Evolutionary conservation across 129 eudicot species (phyloP).

Genomic region (Glebionis coronaria): DNA sequence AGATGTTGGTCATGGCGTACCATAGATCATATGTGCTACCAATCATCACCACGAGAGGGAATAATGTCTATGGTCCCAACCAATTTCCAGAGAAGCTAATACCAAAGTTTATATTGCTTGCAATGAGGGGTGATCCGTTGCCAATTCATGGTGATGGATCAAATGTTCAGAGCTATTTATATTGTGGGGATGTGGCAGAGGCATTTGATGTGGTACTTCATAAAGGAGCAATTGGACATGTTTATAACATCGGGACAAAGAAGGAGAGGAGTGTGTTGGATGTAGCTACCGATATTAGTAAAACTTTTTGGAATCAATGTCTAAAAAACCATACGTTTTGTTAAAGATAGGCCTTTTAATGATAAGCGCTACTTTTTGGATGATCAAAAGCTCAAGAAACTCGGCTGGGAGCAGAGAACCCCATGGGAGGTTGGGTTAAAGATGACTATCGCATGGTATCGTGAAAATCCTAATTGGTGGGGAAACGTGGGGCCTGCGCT

Average conservation of each 20-base stretch:
- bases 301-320: constrained; percentile 40
- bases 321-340: constrained; percentile 24
- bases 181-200: constrained; percentile 55
- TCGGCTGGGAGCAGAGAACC: constrained; percentile 49
- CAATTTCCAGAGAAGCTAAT: constrained; percentile 54
- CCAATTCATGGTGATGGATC: constrained; percentile 54
- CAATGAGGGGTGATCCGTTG: constrained; percentile 42
- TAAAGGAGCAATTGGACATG: constrained; percentile 49
- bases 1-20: constrained; percentile 58
- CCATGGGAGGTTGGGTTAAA: constrained; percentile 45
- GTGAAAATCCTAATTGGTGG: constrained; percentile 52
- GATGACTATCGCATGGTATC: constrained; percentile 47
- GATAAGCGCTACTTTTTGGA: constrained; percentile 51
- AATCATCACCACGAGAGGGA: constrained; percentile 46
- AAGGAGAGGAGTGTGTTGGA: constrained; percentile 47
- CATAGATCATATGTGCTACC: constrained; percentile 49
- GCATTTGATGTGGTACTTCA: constrained; percentile 51
- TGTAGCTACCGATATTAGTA: constrained; percentile 43
- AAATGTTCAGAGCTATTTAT: constrained; percentile 48
- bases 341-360: constrained; percentile 47
- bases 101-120: constrained; percentile 50
- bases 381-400: constrained; percentile 38
- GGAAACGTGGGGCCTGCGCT: constrained; percentile 44
- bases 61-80: constrained; percentile 52
- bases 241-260: constrained; percentile 48